A percentile compares a stretch with the other conserved stretches of the same genome.
Evolutionary conservation across 2,329 filamentous ascomycete genomes (phyloP).

Genomic region (Trichoderma sp.): DNA sequence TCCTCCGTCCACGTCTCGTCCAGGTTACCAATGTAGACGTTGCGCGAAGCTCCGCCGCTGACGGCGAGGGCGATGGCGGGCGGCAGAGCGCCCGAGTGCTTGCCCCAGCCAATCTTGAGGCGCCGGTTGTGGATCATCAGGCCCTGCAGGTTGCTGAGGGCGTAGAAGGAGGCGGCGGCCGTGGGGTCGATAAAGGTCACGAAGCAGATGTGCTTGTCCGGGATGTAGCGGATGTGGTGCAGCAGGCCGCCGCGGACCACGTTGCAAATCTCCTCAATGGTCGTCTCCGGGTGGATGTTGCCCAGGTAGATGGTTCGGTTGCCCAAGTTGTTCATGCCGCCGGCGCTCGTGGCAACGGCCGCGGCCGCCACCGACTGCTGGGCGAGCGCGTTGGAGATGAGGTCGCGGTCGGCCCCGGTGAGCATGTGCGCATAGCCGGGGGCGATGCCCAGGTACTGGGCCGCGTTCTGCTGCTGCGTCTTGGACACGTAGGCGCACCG

Average conservation of each 20-base stretch:
- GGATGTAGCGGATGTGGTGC: slow-evolving; percentile 98
- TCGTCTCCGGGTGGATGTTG: slow-evolving; percentile 98
- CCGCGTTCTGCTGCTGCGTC: slow-evolving; percentile 98
- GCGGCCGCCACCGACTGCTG: slow-evolving; percentile 97
- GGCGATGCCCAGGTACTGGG: slow-evolving; percentile 95
- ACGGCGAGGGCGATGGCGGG: slow-evolving; percentile 95
- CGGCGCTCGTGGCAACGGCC: slow-evolving; percentile 92
- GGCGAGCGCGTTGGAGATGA: slow-evolving; percentile 93
- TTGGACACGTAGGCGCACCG: slow-evolving; percentile 98
- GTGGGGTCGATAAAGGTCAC: slow-evolving; percentile 99
- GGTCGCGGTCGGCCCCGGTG: slow-evolving; percentile 91
- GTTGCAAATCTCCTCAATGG: slow-evolving; percentile 99
- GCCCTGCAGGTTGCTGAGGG: slow-evolving; percentile 93
- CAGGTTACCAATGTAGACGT: slow-evolving; percentile 96
- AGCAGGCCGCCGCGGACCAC: slow-evolving; percentile 93
- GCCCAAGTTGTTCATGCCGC: slow-evolving; percentile 94
- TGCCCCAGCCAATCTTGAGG: slow-evolving; percentile 98
- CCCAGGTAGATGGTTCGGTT: slow-evolving; percentile 97
- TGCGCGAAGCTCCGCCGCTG: slow-evolving; percentile 94
- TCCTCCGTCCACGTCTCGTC: slow-evolving; percentile 98
- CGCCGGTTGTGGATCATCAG: slow-evolving; percentile 99
- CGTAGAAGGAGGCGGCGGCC: slow-evolving; percentile 96
- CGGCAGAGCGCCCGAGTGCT: slow-evolving; percentile 94
- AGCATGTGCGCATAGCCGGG: slow-evolving; percentile 95
- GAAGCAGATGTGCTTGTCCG: slow-evolving; percentile 99